These are phyloP conservation scores for Blastobotrys buckinghamii DNA, from an alignment of 1,139 yeast genomes.

Conservation along the genomic window DNA sequence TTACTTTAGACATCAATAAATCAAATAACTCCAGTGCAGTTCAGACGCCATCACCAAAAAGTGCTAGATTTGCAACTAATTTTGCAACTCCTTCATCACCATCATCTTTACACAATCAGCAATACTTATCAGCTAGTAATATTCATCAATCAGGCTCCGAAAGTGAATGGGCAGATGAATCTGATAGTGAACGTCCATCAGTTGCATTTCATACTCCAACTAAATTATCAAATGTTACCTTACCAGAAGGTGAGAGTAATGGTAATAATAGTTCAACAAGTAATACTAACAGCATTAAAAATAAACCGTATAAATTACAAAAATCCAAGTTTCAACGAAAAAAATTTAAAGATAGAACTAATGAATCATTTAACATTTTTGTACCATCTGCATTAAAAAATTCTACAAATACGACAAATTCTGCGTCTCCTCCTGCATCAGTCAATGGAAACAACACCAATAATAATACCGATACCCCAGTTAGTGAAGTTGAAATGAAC, in stretches of 20 bases:
- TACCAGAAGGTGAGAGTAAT: conserved; percentile 2
- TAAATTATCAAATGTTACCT: conserved; percentile 4
- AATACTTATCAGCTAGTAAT: not conserved
- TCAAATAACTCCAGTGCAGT: not conserved
- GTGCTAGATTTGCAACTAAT: conserved; percentile 3
- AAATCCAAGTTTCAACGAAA: conserved; percentile 1
- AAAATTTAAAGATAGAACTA: conserved; percentile 7
- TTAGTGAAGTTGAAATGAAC: not conserved
- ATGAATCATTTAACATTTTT: conserved; percentile 7
- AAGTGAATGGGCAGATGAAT: conserved; percentile 17
- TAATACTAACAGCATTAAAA: not conserved
- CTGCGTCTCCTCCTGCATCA: too few species aligned
- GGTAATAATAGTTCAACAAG: not conserved
- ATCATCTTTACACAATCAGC: not conserved
- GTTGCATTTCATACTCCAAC: conserved; percentile 10
- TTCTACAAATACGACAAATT: not conserved
- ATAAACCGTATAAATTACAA: conserved; percentile 3
- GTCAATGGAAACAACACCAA: too few species aligned
- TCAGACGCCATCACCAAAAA: conserved; percentile 8
- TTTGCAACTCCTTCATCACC: not conserved
- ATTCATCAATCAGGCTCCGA: conserved; percentile 7
- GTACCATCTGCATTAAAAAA: conserved; percentile 7
- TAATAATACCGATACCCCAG: not conserved
- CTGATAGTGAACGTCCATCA: conserved; percentile 11
- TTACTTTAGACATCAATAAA: not conserved